phyloP scores from a whole-genome alignment of 2,329 filamentous ascomycete genomes.

The Podosphaera xanthii region DNA sequence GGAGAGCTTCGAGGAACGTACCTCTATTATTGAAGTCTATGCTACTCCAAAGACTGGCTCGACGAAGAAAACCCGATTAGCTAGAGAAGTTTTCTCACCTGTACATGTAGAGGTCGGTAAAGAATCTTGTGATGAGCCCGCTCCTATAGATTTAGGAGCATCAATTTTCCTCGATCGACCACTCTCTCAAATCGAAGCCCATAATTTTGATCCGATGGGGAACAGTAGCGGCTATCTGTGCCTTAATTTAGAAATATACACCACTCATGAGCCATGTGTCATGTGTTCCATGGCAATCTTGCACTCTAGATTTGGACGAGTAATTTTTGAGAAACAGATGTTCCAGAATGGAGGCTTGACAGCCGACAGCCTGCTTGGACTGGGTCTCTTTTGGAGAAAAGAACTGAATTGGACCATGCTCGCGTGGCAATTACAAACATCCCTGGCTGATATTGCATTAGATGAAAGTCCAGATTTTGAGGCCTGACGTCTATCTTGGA shows the following conservation, averaged over 20 bases:
- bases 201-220: conserved; percentile 32
- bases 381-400: conserved; percentile 46
- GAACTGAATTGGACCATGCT: conserved; percentile 74
- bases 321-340: conserved; percentile 64
- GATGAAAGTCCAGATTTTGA: no score
- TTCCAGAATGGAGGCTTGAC: conserved; percentile 60
- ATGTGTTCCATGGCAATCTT: conserved; percentile 95
- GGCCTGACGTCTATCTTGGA: no score
- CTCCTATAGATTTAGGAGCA: background rate
- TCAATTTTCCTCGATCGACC: conserved; percentile 42
- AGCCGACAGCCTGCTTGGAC: conserved; percentile 45
- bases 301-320: conserved; percentile 74
- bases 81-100: background rate
- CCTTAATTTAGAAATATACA: conserved; percentile 77
- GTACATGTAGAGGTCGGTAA: background rate
- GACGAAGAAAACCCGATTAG: no score
- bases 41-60: background rate
- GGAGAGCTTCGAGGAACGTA: background rate
- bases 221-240: conserved; percentile 68
- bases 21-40: background rate
- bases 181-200: conserved; percentile 40
- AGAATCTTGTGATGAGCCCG: background rate
- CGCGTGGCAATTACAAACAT: conserved; percentile 35
- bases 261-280: conserved; percentile 87
- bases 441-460: no score